phyloP scores from a whole-genome alignment of 164 flowering plant genomes.

The Vitis rupestris region DNA sequence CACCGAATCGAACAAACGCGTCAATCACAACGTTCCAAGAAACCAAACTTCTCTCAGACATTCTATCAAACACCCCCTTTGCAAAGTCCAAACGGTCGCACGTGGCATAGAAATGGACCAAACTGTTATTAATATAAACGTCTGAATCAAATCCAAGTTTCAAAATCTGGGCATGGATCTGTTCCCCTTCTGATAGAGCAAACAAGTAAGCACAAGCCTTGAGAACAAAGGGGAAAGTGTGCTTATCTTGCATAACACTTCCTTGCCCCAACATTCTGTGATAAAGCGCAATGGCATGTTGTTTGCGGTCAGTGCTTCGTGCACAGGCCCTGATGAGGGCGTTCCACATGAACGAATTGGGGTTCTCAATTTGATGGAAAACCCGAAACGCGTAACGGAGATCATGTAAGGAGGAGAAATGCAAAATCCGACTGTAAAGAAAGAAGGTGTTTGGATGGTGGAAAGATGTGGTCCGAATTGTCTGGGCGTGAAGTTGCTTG shows the following conservation, averaged over 20 bases:
- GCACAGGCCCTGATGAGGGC: slow-evolving; percentile 65
- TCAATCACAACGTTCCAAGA: slow-evolving; percentile 79
- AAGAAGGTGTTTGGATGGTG: slow-evolving; percentile 32
- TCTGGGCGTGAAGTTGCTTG: slow-evolving; percentile 69
- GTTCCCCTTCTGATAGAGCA: slow-evolving; percentile 49
- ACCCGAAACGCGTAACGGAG: slow-evolving; percentile 46
- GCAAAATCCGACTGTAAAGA: slow-evolving; percentile 51
- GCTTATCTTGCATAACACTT: slow-evolving; percentile 47
- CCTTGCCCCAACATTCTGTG: slow-evolving; percentile 36
- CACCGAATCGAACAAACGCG: slow-evolving; percentile 52
- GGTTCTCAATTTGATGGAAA: slow-evolving; percentile 35
- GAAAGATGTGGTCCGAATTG: slow-evolving; percentile 40
- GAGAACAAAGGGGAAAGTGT: slow-evolving; percentile 74
- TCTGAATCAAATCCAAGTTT: slow-evolving; percentile 64
- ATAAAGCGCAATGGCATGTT: slow-evolving; percentile 39
- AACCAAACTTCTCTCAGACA: slow-evolving; percentile 56
- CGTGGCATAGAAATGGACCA: slow-evolving; percentile 62
- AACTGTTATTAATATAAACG: slow-evolving; percentile 56
- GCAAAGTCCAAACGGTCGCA: slow-evolving; percentile 55
- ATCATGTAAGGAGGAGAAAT: slow-evolving; percentile 37
- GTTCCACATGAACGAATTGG: slow-evolving; percentile 73
- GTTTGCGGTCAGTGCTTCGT: slow-evolving; percentile 29
- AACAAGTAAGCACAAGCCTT: slow-evolving; percentile 74
- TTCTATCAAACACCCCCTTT: slow-evolving; percentile 55
- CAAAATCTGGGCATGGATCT: slow-evolving; percentile 47